These are phyloP conservation scores for Nidularia sp. DNA, from an alignment of 768 basidiomycete species.

Conservation along the genomic window DNA sequence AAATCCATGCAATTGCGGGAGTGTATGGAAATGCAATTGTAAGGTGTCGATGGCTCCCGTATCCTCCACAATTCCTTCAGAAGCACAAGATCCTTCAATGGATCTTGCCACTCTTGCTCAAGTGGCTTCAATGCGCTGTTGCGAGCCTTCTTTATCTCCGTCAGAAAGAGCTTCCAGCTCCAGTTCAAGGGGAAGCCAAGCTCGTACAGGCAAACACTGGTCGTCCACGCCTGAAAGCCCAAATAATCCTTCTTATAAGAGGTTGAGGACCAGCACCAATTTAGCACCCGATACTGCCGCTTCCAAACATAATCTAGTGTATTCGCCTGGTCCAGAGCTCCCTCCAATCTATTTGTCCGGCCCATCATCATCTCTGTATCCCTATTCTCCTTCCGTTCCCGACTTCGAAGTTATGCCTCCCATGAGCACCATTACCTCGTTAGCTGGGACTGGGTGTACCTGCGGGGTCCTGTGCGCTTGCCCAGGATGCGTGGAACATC, in stretches of 20 bases:
- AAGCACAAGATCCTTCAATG: constrained; percentile 5
- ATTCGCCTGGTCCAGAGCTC: constrained; percentile 32
- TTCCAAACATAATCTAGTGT: constrained; percentile 5
- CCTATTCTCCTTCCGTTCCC: constrained; percentile 25
- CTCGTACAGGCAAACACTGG: constrained; percentile 9
- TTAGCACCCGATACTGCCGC: background rate
- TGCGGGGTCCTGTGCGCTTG: constrained; percentile 69
- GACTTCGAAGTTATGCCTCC: constrained; percentile 58
- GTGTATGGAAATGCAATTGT: constrained; percentile 54
- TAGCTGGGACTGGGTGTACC: constrained; percentile 68
- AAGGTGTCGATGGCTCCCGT: constrained; percentile 7
- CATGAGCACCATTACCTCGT: constrained; percentile 50
- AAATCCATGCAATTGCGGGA: constrained; percentile 62
- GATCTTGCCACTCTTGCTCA: constrained; percentile 29
- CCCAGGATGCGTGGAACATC: constrained; percentile 71
- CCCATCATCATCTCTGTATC: constrained; percentile 14
- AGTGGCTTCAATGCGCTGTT: constrained; percentile 30
- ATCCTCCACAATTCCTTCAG: constrained; percentile 7
- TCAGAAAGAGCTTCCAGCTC: background rate
- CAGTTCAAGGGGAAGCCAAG: background rate
- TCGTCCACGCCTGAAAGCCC: constrained; percentile 23
- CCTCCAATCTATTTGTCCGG: constrained; percentile 41
- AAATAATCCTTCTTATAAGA: constrained; percentile 22
- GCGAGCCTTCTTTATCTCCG: constrained; percentile 13
- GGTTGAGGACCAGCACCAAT: constrained; percentile 18